Conservation (phyloP, 2,329 filamentous ascomycete genomes). For the Apiospora phragmitis region DNA sequence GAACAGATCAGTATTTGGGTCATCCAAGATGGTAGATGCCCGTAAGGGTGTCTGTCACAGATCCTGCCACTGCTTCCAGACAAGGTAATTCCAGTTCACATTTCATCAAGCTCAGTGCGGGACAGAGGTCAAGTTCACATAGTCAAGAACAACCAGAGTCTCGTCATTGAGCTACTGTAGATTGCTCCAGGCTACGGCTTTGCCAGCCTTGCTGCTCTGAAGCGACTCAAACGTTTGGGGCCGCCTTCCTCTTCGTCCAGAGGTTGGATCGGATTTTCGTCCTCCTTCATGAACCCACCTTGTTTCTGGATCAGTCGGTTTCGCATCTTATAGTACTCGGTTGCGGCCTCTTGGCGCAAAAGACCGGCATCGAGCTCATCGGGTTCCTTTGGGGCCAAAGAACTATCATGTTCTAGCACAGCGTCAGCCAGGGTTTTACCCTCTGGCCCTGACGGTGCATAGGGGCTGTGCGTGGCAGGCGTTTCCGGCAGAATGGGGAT, state of each 20-base stretch:
- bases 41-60: neutral
- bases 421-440: conserved; percentile 59
- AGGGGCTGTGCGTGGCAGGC: conserved; percentile 42
- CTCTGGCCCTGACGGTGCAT: conserved; percentile 49
- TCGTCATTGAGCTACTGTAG: conserved; percentile 19
- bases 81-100: neutral
- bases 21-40: neutral
- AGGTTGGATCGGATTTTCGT: conserved; percentile 66
- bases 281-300: conserved; percentile 76
- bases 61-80: neutral
- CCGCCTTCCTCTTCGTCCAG: conserved; percentile 67
- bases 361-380: conserved; percentile 73
- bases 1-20: neutral
- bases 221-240: conserved; percentile 66
- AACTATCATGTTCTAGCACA: conserved; percentile 55
- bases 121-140: neutral
- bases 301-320: conserved; percentile 81
- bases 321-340: conserved; percentile 79
- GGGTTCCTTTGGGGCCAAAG: conserved; percentile 39
- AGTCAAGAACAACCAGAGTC: conserved; percentile 14
- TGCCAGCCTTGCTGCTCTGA: conserved; percentile 69
- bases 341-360: conserved; percentile 74
- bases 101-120: neutral
- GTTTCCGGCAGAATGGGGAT: conserved; percentile 36
- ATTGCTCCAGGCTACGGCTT: conserved; percentile 40